Evolutionary conservation across 129 eudicot species (phyloP), one percentile per base, ranked within the genome.

Genomic region (Saussurea involucrata): DNA sequence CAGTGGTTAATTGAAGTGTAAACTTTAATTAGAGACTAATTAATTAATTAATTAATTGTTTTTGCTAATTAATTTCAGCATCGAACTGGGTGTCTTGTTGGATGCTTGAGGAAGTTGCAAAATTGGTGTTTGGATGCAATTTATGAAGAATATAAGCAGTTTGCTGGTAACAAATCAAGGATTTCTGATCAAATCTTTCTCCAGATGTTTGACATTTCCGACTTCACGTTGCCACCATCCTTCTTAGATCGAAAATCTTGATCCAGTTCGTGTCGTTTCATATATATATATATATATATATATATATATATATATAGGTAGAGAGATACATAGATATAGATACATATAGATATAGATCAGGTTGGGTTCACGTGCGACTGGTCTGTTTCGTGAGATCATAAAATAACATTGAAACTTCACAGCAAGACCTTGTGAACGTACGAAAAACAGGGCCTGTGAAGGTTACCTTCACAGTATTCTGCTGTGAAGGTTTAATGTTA

Each of bases 41-140:
- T 27, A 24, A 12, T 17, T 44, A 44, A 44, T 5, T 70, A 70
- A 71, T 33, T 49, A 3, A n/a, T 25, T 27, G 42, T 27, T 72
- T 72, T 53, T 71, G 6, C 4, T 71, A 42, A 60, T 17, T 28
- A 60, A 42, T 40, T 42, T 64, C 27, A 76, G 72, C 80, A 76
- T 28, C 72, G 72, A 25, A 76, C 80, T 40, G 72, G 80, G 1
- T 76, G 80, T 42, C 21, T 76, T 24, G 80, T 76, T 20, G 80
- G 80, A 28, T 76, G 80, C 72, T 42, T 76, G 0, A 28, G 72
- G 21, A 76, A 76, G 31, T 9, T 76, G 44, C 64, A 76, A 20
- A 76, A 27, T 10, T 42, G 72, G 72, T 29, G 80, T 11, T 37
- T 76, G 46, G n/a, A 61, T 76, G 44, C 71, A 9, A 29, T 76